A percentile compares a stretch with the other conserved stretches of the same genome.
These are phyloP conservation scores for Amyloporia xantha DNA, from an alignment of 768 basidiomycete genomes.

Conservation along the genomic window DNA sequence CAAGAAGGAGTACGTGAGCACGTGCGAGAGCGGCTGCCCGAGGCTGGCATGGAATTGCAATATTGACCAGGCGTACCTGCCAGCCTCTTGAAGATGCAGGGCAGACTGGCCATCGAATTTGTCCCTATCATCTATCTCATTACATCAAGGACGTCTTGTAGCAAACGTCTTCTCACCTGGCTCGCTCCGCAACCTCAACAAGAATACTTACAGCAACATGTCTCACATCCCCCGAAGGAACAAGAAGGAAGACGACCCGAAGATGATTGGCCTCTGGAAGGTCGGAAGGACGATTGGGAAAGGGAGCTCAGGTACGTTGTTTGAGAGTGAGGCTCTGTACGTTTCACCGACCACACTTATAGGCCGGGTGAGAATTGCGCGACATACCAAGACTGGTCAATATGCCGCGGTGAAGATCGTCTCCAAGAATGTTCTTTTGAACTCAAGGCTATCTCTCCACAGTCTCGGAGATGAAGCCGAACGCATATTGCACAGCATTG, in stretches of 20 bases:
- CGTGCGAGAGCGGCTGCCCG: no score
- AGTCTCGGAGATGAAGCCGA: conserved; percentile 70
- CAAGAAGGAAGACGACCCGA: conserved; percentile 27
- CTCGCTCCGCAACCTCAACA: not conserved
- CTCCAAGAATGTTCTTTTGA: conserved; percentile 60
- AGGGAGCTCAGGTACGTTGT: conserved; percentile 39
- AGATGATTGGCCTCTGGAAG: conserved; percentile 47
- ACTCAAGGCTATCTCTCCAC: conserved; percentile 60
- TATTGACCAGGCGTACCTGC: no score
- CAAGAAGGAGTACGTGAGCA: no score
- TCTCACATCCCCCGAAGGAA: conserved; percentile 10
- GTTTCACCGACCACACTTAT: not conserved
- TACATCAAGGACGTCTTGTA: not conserved
- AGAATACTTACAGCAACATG: not conserved
- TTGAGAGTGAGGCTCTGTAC: not conserved
- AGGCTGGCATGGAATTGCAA: no score
- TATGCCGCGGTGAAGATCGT: conserved; percentile 95
- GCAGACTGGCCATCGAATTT: not conserved
- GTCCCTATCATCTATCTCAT: not conserved
- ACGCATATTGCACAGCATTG: conserved; percentile 71
- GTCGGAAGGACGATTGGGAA: conserved; percentile 50
- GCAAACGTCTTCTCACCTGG: no score
- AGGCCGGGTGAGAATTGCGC: conserved; percentile 89
- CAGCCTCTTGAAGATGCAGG: not conserved
- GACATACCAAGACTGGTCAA: conserved; percentile 82